Evolutionary conservation across 2,329 filamentous ascomycete species (phyloP), one percentile per base, ranked within the genome.

Genomic region (Stemphylium vesicarium): DNA sequence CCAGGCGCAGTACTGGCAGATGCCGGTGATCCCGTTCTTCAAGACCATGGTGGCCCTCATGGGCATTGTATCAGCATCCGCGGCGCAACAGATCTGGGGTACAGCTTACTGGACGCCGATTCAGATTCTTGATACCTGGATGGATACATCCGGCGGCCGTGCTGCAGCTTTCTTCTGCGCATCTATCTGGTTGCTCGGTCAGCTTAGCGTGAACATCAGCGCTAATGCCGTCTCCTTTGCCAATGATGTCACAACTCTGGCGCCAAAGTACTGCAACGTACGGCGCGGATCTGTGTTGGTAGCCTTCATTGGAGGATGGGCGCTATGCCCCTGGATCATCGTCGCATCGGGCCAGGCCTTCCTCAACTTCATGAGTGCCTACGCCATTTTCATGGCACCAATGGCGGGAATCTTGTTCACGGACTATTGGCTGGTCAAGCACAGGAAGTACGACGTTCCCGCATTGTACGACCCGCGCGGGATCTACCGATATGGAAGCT

Each of bases 381-480:
- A 60, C 20, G 61, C 50, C 36, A 62, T 69, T 22, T 71, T 69
- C 56, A 47, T 71, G 40, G 65, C 60, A 2, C 66, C 68, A 1
- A 66, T 66, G 18, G 49, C 53, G 2, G 62, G 50, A 15, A 60
- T 67, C 7, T 20, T 61, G 2, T 51, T 62, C n/a, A 33, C 53
- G 0, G 66, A 69, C 43, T 69, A 58, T 50, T 71, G 62, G 60
- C 29, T 70, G 9, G 56, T 69, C 11, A 65, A 65, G 24, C 46
- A 48, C 5, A 40, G 60, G 13, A 53, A 52, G 18, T 53, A 57
- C 29, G 56, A 67, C 26, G 59, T 71, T 0, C 67, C 63, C 1
- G 57, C 56, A 3, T 51, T 71, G 18, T 71, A 71, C 42, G 37
- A 59, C n/a, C 59, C 55, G 11, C 44, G 18, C 13, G 57, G 57